phyloP scores from a whole-genome alignment of 257 asterid species.

The Solanum paucissectum region DNA sequence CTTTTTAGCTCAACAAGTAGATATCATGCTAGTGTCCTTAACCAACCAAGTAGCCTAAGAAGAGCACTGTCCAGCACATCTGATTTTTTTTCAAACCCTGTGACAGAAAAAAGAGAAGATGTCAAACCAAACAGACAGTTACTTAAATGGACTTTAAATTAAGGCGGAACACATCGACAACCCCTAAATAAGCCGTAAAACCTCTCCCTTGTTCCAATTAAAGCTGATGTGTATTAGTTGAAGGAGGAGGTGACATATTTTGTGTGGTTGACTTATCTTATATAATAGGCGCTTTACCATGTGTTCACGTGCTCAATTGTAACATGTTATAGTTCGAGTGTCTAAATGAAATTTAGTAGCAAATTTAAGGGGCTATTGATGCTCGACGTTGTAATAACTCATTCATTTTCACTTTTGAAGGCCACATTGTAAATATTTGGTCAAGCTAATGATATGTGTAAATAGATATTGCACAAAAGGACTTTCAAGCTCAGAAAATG shows the following conservation, averaged over 20 bases:
- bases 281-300: not conserved
- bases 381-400: not conserved
- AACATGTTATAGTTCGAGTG: not conserved
- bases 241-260: not conserved
- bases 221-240: not conserved
- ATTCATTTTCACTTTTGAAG: not conserved
- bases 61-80: constrained; percentile 59
- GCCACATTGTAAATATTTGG: not conserved
- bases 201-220: not conserved
- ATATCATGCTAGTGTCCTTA: constrained; percentile 54
- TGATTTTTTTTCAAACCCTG: constrained; percentile 75
- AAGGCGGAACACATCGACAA: not conserved
- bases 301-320: not conserved
- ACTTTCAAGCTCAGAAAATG: not conserved
- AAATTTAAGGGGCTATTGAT: not conserved
- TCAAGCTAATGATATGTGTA: not conserved
- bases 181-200: not conserved
- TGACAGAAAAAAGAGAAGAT: not conserved
- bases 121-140: not conserved
- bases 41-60: constrained; percentile 79
- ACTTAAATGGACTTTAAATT: not conserved
- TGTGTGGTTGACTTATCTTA: not conserved
- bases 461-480: not conserved
- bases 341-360: not conserved
- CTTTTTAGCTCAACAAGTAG: not conserved